A percentile compares a stretch with the other conserved stretches of the same genome.
These are phyloP conservation scores for Pelagomonas calceolata DNA, from an alignment of 108 stramenopile species.

Conservation along the genomic window DNA sequence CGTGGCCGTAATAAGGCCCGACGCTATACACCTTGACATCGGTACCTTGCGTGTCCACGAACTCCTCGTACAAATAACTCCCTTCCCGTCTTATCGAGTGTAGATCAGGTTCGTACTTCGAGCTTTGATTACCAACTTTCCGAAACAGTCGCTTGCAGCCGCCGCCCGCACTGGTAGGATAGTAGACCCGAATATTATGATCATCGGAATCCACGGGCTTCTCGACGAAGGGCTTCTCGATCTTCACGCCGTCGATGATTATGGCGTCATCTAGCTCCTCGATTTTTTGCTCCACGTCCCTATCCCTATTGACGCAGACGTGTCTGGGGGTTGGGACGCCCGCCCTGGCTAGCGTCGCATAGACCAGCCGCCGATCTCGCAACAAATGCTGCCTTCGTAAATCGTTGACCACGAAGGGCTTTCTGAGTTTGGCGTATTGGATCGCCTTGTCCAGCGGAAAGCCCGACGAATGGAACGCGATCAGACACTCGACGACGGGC, in stretches of 20 bases:
- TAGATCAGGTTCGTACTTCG: slow-evolving; percentile 81
- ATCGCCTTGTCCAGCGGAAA: slow-evolving; percentile 87
- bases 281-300: slow-evolving; percentile 36
- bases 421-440: slow-evolving; percentile 70
- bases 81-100: slow-evolving; percentile 83
- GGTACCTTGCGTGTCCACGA: slow-evolving; percentile 93
- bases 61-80: slow-evolving; percentile 91
- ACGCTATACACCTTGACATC: slow-evolving; percentile 99
- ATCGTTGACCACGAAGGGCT: slow-evolving; percentile 83
- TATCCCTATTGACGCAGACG: slow-evolving; percentile 74
- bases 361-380: slow-evolving; percentile 82
- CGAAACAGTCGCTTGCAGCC: slow-evolving; percentile 95
- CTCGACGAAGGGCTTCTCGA: slow-evolving; percentile 97
- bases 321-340: slow-evolving; percentile 88
- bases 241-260: slow-evolving; percentile 73
- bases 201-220: slow-evolving; percentile 98
- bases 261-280: slow-evolving; percentile 87
- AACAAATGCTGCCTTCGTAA: slow-evolving; percentile 69
- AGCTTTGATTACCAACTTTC: slow-evolving; percentile 72
- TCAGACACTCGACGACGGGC: slow-evolving; percentile 83
- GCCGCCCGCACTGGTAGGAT: slow-evolving; percentile 84
- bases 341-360: slow-evolving; percentile 68
- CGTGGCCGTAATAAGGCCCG: slow-evolving; percentile 94
- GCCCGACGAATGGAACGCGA: slow-evolving; percentile 84
- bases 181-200: slow-evolving; percentile 95